Percentiles rank a stretch among this genome's conserved stretches.
Conservation (phyloP, 202 grass and related monocot genomes). For the Elaeis oleifera region DNA sequence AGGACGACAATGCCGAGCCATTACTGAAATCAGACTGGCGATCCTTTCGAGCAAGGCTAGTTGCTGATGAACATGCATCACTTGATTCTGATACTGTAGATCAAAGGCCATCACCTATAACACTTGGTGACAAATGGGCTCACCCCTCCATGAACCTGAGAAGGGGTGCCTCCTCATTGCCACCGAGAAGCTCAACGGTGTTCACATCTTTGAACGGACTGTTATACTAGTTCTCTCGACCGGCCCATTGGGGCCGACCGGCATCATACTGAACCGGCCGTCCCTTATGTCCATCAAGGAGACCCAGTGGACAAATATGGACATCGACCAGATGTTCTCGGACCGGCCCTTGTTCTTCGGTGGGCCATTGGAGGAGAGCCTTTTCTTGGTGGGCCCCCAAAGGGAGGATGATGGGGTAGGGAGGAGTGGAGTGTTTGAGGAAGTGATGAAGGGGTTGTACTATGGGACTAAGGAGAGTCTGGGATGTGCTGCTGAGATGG, state of each 20-base stretch:
- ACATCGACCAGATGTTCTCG: slow-evolving; percentile 45
- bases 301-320: slow-evolving; percentile 35
- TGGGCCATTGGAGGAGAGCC: slow-evolving; percentile 64
- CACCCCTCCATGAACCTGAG: slow-evolving; percentile 67
- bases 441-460: slow-evolving; percentile 75
- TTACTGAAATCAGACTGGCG: slow-evolving; percentile 51
- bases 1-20: slow-evolving; percentile 26
- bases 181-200: slow-evolving; percentile 76
- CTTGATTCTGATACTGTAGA: background rate
- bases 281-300: slow-evolving; percentile 99
- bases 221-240: slow-evolving; percentile 69
- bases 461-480: slow-evolving; percentile 68
- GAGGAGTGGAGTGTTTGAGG: slow-evolving; percentile 63
- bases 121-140: slow-evolving; percentile 52
- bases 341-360: slow-evolving; percentile 80
- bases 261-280: slow-evolving; percentile 81
- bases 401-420: slow-evolving; percentile 6
- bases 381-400: slow-evolving; percentile 54
- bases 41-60: slow-evolving; percentile 56
- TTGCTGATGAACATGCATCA: slow-evolving; percentile 37
- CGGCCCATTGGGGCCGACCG: slow-evolving; percentile 43
- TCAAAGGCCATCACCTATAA: background rate
- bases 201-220: slow-evolving; percentile 93
- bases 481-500: slow-evolving; percentile 71
- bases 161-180: slow-evolving; percentile 78